Percentiles rank a stretch among this genome's conserved stretches.
Evolutionary conservation across 192 early-diverging fungal species (phyloP).

Genomic region (Thoreauomyces humboldtii): DNA sequence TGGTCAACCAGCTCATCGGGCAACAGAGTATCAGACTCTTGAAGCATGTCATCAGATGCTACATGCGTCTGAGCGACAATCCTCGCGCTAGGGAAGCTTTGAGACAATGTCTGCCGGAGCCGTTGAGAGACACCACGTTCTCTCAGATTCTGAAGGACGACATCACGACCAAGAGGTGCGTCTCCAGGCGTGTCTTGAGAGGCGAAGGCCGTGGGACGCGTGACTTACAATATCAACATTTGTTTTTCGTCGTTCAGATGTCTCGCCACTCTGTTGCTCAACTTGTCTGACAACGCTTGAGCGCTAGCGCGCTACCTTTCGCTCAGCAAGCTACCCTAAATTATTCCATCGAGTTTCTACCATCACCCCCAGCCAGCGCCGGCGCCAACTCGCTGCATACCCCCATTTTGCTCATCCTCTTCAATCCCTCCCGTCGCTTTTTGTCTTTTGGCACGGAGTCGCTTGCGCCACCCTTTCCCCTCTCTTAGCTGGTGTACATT

Average conservation of each 20-base stretch:
- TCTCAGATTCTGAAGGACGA: slow-evolving; percentile 83
- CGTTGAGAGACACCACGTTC: slow-evolving; percentile 86
- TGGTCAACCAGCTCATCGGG: slow-evolving; percentile 88
- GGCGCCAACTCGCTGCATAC: too few species aligned
- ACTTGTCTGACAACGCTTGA: slow-evolving; percentile 9
- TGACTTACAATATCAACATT: background rate
- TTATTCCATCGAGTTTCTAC: too few species aligned
- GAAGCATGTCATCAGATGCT: slow-evolving; percentile 93
- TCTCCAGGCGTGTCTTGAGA: background rate
- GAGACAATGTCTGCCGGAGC: slow-evolving; percentile 85
- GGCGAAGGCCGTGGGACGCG: background rate
- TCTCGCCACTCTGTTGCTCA: slow-evolving; percentile 7
- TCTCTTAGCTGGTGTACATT: too few species aligned
- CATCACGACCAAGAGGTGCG: slow-evolving; percentile 78
- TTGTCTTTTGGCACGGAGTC: too few species aligned
- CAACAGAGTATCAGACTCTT: slow-evolving; percentile 79
- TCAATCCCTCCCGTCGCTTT: too few species aligned
- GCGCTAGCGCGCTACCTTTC: too few species aligned
- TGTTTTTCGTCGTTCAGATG: background rate
- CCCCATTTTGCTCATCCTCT: too few species aligned
- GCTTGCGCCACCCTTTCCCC: too few species aligned
- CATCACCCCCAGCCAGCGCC: too few species aligned
- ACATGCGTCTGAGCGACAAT: slow-evolving; percentile 90
- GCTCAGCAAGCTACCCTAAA: too few species aligned
- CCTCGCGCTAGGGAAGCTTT: slow-evolving; percentile 87